phyloP scores from a whole-genome alignment of 768 basidiomycete species.

The Leucosporidium scottii region DNA sequence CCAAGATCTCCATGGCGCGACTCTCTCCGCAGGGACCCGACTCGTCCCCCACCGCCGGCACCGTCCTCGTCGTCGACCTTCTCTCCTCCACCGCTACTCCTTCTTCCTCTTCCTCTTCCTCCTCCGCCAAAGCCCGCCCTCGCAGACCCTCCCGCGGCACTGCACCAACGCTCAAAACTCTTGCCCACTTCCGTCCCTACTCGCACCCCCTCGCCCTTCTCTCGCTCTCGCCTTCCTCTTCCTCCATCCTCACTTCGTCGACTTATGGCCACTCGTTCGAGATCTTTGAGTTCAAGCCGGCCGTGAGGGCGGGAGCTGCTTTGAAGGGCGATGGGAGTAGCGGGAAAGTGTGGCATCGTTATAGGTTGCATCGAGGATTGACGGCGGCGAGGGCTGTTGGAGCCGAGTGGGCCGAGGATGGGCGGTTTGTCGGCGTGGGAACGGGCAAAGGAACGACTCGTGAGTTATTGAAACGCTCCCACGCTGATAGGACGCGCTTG shows the following conservation, averaged over 20 bases:
- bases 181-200: conserved; percentile 34
- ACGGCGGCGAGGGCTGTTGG: conserved; percentile 12
- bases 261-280: conserved; percentile 30
- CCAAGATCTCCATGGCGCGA: background rate
- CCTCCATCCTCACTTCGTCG: conserved; percentile 22
- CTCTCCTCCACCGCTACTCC: background rate
- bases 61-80: conserved; percentile 33
- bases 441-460: conserved; percentile 31
- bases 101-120: background rate
- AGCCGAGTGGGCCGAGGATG: conserved; percentile 24
- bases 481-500: background rate
- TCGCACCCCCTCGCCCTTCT: conserved; percentile 24
- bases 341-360: conserved; percentile 36
- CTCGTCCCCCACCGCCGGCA: conserved; percentile 1
- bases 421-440: conserved; percentile 28
- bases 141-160: background rate
- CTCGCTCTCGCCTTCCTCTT: conserved; percentile 30
- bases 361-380: conserved; percentile 31
- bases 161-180: background rate
- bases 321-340: background rate
- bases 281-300: conserved; percentile 35
- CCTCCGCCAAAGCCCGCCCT: background rate
- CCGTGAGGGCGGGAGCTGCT: conserved; percentile 1
- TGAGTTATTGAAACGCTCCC: background rate
- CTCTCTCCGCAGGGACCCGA: background rate